Conservation (phyloP, 768 basidiomycete species). For the Polyporus arcularius region DNA sequence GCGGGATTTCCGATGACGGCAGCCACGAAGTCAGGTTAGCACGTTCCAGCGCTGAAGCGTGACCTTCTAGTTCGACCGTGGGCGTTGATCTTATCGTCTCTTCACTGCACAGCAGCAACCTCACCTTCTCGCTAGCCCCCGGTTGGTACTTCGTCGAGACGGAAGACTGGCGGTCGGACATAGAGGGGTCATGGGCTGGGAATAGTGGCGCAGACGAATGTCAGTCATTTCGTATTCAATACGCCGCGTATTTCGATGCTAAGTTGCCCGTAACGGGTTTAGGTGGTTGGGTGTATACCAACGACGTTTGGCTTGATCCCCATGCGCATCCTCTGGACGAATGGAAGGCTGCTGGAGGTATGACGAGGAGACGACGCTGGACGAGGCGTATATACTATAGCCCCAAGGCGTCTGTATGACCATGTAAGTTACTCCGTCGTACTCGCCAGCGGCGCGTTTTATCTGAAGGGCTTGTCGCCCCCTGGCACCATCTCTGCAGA, state of each 20-base stretch:
- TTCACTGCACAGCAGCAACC: constrained; percentile 60
- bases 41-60: constrained; percentile 1
- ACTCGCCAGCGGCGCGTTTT: not conserved
- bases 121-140: constrained; percentile 74
- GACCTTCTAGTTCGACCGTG: not conserved
- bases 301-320: constrained; percentile 70
- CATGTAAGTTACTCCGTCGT: not conserved
- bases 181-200: constrained; percentile 56
- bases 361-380: constrained; percentile 75
- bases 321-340: constrained; percentile 39
- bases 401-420: constrained; percentile 8
- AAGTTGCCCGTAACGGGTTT: not conserved
- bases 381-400: constrained; percentile 61
- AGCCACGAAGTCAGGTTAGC: constrained; percentile 66
- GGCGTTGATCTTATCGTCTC: not conserved
- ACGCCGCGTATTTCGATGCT: constrained; percentile 16
- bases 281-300: constrained; percentile 85
- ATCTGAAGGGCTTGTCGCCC: not conserved
- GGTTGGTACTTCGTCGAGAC: constrained; percentile 77
- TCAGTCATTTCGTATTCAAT: constrained; percentile 20
- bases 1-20: constrained; percentile 46
- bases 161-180: constrained; percentile 76
- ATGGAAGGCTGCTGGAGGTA: constrained; percentile 43
- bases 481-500: no score
- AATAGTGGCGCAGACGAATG: constrained; percentile 37